phyloP scores from a whole-genome alignment of 768 basidiomycete species.

The Lactarius trivialis region DNA sequence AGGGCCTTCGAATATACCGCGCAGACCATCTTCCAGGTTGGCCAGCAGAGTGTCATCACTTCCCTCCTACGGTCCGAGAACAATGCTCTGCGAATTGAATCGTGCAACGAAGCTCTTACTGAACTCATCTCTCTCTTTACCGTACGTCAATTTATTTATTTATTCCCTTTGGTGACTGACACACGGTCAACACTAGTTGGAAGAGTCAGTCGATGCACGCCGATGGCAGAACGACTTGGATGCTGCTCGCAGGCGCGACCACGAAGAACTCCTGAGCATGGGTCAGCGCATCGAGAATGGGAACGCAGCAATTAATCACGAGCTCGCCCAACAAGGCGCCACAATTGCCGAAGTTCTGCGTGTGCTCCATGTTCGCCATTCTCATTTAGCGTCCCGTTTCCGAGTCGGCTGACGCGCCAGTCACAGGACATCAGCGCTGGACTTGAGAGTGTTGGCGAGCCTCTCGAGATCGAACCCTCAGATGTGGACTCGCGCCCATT shows the following conservation, averaged over 20 bases:
- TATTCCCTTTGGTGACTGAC: background rate
- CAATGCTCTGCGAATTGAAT: conserved; percentile 18
- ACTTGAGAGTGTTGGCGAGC: background rate
- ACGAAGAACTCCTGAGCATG: conserved; percentile 14
- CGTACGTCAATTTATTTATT: background rate
- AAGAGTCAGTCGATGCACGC: conserved; percentile 16
- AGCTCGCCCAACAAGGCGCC: conserved; percentile 21
- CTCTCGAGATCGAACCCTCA: background rate
- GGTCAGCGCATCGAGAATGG: conserved; percentile 17
- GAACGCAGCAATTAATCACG: conserved; percentile 16
- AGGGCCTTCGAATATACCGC: conserved; percentile 20
- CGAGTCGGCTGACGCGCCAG: background rate
- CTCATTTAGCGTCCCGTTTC: background rate
- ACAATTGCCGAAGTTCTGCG: conserved; percentile 17
- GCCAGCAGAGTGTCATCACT: conserved; percentile 17
- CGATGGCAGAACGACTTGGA: conserved; percentile 18
- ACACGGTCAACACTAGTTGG: conserved; percentile 2
- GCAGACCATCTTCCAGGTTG: conserved; percentile 15
- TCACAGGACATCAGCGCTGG: background rate
- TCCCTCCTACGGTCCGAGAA: conserved; percentile 19
- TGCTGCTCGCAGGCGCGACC: conserved; percentile 15
- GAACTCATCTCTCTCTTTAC: conserved; percentile 20
- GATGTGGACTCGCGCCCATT: background rate
- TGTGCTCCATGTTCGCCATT: conserved; percentile 13
- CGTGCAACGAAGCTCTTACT: conserved; percentile 20